phyloP scores from a whole-genome alignment of 75 land plant species.

The Selaginella tamariscina region DNA sequence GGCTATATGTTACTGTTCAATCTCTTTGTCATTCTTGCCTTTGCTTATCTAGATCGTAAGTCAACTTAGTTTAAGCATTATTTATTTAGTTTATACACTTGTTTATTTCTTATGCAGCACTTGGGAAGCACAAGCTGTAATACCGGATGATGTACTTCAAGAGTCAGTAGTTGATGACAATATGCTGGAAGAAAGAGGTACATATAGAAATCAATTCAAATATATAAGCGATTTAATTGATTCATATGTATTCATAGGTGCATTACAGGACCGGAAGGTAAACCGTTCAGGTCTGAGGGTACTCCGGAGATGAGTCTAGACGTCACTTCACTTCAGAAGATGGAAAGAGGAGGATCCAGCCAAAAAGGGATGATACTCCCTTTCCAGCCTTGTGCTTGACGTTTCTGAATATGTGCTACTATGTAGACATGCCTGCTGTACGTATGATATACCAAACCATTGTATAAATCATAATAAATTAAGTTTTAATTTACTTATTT shows the following conservation, averaged over 20 bases:
- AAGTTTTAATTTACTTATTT: not conserved
- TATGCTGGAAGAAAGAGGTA: no score
- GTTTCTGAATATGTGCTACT: not conserved
- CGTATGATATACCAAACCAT: not conserved
- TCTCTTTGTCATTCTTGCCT: conserved; percentile 39
- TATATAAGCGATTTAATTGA: no score
- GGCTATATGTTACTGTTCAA: conserved; percentile 51
- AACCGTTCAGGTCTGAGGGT: not conserved
- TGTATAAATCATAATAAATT: not conserved
- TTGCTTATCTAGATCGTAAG: conserved; percentile 61
- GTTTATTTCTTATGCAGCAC: conserved; percentile 24
- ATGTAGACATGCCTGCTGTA: not conserved
- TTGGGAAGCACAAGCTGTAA: conserved; percentile 31
- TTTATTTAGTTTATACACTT: not conserved
- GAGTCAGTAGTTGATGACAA: no score
- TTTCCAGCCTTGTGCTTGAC: not conserved
- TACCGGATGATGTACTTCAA: conserved; percentile 21
- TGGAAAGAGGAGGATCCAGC: not conserved
- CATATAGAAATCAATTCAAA: no score
- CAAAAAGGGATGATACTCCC: not conserved
- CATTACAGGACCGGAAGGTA: not conserved
- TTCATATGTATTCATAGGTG: not conserved
- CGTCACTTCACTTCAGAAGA: not conserved
- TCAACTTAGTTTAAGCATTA: not conserved
- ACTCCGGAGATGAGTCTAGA: not conserved